phyloP scores from a whole-genome alignment of 345 rosid species.

The Salix suchowensis region DNA sequence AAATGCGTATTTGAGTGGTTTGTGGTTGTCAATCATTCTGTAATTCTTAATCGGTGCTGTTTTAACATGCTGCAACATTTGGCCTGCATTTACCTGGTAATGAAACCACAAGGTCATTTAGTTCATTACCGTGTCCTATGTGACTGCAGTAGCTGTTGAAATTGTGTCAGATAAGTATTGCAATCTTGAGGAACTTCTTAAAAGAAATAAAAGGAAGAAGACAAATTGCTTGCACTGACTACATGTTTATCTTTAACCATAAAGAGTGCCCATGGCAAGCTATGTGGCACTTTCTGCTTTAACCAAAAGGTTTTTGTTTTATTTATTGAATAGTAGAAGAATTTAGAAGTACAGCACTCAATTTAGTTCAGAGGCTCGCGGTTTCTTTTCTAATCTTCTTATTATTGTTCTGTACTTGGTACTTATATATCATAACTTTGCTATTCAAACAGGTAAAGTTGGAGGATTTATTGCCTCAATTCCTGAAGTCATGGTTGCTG shows the following conservation, averaged over 20 bases:
- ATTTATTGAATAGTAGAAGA: not conserved
- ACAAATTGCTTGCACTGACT: not conserved
- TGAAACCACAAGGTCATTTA: not conserved
- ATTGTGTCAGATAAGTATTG: not conserved
- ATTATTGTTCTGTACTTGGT: not conserved
- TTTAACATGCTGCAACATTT: not conserved
- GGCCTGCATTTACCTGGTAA: not conserved
- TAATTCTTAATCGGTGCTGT: not conserved
- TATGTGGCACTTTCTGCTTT: not conserved
- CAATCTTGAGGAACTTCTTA: not conserved
- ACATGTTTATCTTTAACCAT: not conserved
- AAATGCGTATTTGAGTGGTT: not conserved
- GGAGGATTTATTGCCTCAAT: slow-evolving; percentile 96
- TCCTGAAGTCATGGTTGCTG: slow-evolving; percentile 94
- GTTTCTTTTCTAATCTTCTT: not conserved
- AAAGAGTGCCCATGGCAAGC: not conserved
- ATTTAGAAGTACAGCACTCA: not conserved
- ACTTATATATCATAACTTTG: slow-evolving; percentile 6
- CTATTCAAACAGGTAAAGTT: slow-evolving; percentile 62
- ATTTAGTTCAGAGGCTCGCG: not conserved
- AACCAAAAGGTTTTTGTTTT: not conserved
- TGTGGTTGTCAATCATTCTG: not conserved
- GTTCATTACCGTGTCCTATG: not conserved
- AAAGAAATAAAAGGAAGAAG: not conserved
- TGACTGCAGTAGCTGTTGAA: not conserved